Evolutionary conservation across 2,329 filamentous ascomycete genomes (phyloP), one percentile per base, ranked within the genome.

Genomic region (Ophiosphaerella herpotricha): DNA sequence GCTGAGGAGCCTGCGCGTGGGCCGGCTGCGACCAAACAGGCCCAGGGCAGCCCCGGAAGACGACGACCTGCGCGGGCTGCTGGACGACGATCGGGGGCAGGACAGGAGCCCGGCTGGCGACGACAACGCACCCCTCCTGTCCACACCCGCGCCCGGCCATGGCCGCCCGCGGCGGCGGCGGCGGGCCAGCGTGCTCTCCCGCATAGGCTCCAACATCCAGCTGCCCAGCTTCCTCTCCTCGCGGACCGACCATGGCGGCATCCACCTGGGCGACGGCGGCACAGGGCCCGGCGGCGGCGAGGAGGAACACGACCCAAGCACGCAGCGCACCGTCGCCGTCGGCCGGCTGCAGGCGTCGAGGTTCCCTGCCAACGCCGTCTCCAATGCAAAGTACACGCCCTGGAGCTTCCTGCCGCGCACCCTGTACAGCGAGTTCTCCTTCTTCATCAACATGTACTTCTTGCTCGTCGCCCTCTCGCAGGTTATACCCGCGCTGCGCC

Each of bases 391-490:
- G 80, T 99, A 99, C 74, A 97, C 93, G 26, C 86, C 92, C 1
- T 88, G 92, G 78, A 96, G 89, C 44, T 99, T 99, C 74, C 82
- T 99, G 12, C 95, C 95, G 2, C 82, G 93, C 44, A 99, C 94
- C 0, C 80, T 99, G 18, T 99, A 97, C 76, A 97, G 97, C 76
- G 94, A 99, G 71, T 99, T 99, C 72, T 97, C 93, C 52, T 99
- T 97, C 79, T 99, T 99, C 77, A 96, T 99, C 81, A 99, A 99
- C 81, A 90, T 97, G 80, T 99, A 99, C 73, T 99, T 99, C 73
- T 80, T 99, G 48, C 85, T 97, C 23, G 94, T 99, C 42, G 95
- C 94, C 6, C 76, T 97, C 42, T 97, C 93, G 33, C 94, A 99
- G 75, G 87, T 91, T 37, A 92, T 99, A 66, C 92, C 91, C 4